Evolutionary conservation across 1,139 yeast genomes (phyloP), one percentile per base, ranked within the genome.

Genomic region (Pneumocystis carinii): DNA sequence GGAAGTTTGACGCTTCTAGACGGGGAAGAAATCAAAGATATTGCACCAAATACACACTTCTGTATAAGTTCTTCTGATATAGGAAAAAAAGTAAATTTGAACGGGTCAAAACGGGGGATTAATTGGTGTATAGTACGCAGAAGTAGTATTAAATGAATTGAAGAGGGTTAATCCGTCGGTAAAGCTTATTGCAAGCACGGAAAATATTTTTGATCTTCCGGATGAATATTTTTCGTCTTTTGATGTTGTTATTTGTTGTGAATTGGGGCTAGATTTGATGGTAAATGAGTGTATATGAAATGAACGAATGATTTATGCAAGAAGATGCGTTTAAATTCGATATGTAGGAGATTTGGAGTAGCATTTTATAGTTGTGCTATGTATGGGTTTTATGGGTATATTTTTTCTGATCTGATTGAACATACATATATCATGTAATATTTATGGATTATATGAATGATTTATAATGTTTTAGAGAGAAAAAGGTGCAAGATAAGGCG

Each of bases 301-400:
- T 12, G 41, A 17, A 29, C 10, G n/a, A 14, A 2, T n/a, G 14
- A 24, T 12, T 48, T 12, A 32, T 19, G 35, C 15, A 35, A 5
- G 38, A 19, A 74, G 82, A 14, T 64, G 75, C 8, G 66, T 70
- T 42, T 77, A 59, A 87, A 89, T 71, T 69, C 70, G 0, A 73
- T 79, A 35, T 79, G 90, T 2, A 79, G 97, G 68, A 64, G 71
- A 1, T 75, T 79, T 36, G 76, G 77, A 39, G 80, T 84, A 41
- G 88, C 95, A 1, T 76, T 92, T 57, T 89, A 87, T 72, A 79
- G 82, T 3, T 76, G 88, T 0, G 86, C 85, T 0, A 72, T 83
- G 8, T 87, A 86, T 72, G 98, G 98, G 0, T 75, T 90, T 72
- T 89, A 81, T 72, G 97, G 96, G 1, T 87, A 83, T 71, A 80